Base-by-base conservation (phyloP, 192 early-diverging fungal genomes). In the Coemansia sp. region DNA sequence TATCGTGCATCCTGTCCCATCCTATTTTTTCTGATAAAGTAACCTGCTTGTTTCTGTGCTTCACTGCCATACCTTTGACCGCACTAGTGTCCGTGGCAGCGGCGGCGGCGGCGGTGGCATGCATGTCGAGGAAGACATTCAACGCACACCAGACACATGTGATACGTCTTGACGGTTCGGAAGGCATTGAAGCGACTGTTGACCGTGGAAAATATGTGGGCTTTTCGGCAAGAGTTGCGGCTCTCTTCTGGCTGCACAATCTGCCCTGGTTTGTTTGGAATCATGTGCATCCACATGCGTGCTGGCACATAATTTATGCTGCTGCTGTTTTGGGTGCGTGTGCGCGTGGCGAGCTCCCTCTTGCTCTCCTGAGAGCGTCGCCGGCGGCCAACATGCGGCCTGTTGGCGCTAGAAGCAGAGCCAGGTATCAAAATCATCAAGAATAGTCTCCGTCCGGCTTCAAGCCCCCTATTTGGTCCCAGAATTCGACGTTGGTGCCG, bases 251-350 rank as follows among this genome's bases (percentile, higher is more conserved):
- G 55, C 30, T 70, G 26, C 66, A 62, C 41, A 63, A 67, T 44
- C 21, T 76, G 30, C 74, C 74, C 11, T 76, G 74, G 74, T 30
- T 69, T 49, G 4, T 69, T 38, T 61, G 59, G 73, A 56, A 38
- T 39, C 63, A 75, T 51, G 39, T 62, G n/a, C 67, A 45, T 12
- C 21, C 24, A 24, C 67, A 56, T 48, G 34, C 67, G 30, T n/a
- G 8, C 15, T 70, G 74, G 64, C 21, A 11, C 51, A 53, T 53
- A 12, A 21, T 63, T 5, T n/a, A n/a, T 26, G 43, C 16, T 6
- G 60, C 67, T 38, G 65, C 53, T 43, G 53, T 49, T 41, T 23
- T 65, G 24, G 38, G 60, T 16, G 49, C 71, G 14, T 71, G 74
- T 34, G 60, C 55, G 41, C 74, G 74, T 14, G 69, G 74, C 6